These are phyloP conservation scores for Trichosporon sp. DNA, from an alignment of 1,284 basidiomycete species.

Conservation along the genomic window DNA sequence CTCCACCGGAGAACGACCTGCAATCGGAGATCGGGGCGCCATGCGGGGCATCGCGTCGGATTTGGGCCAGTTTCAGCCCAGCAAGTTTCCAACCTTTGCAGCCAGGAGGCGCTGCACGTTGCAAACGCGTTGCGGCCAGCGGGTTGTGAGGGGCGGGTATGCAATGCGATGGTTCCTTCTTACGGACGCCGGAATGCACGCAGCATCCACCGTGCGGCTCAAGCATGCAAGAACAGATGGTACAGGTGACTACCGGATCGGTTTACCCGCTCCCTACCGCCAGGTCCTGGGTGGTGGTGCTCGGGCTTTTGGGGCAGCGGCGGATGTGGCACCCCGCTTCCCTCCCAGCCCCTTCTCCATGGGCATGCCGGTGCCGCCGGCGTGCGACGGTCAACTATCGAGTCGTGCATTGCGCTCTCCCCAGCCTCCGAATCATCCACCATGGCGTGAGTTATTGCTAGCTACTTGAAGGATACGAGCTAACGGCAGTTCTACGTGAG, in stretches of 20 bases:
- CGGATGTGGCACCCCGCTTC: conserved; percentile 18
- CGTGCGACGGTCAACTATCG: neutral
- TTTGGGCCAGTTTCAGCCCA: neutral
- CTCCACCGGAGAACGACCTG: conserved; percentile 1
- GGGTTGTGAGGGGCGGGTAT: conserved; percentile 1
- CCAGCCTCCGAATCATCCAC: conserved; percentile 10
- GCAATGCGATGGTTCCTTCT: neutral
- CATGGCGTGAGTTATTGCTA: conserved; percentile 19
- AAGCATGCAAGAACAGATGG: neutral
- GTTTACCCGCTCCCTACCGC: conserved; percentile 15
- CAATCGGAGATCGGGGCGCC: conserved; percentile 12
- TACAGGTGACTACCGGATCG: neutral
- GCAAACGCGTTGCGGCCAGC: neutral
- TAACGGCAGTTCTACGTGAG: conserved; percentile 16
- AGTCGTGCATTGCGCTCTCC: neutral
- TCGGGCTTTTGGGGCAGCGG: neutral
- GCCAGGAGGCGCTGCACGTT: neutral
- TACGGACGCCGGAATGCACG: neutral
- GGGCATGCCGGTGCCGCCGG: conserved; percentile 2
- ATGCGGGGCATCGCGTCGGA: conserved; percentile 4
- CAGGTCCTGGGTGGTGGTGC: neutral
- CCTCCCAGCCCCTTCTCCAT: neutral
- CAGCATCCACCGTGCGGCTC: too few species aligned
- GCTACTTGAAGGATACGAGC: too few species aligned
- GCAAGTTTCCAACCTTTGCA: neutral